phyloP scores from a whole-genome alignment of 2,329 filamentous ascomycete species.

The Xylaria polymorpha region DNA sequence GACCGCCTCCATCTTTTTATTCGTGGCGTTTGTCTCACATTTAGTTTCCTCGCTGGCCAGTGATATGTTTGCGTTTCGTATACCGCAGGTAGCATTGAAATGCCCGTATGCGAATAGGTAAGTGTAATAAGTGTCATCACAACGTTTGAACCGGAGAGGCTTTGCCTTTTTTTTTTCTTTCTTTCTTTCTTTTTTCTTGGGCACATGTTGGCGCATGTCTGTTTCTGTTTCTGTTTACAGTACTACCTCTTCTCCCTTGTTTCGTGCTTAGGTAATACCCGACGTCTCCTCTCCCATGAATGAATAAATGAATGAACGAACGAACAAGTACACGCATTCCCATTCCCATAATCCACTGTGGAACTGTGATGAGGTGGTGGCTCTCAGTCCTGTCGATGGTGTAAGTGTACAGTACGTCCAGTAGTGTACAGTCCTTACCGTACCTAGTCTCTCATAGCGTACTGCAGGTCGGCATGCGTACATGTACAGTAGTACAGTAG shows the following conservation, averaged over 20 bases:
- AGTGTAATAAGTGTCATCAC: background rate
- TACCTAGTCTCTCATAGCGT: background rate
- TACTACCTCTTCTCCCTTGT: background rate
- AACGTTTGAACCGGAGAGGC: background rate
- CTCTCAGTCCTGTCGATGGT: conserved; percentile 11
- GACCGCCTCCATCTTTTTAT: conserved; percentile 11
- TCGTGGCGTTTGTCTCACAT: conserved; percentile 25
- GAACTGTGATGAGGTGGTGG: conserved; percentile 22
- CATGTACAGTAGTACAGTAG: conserved; percentile 9
- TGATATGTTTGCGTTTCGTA: background rate
- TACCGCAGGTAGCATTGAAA: background rate
- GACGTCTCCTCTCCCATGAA: background rate
- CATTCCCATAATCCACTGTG: conserved; percentile 11
- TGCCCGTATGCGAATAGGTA: background rate
- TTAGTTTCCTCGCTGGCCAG: background rate
- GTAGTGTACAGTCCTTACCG: background rate
- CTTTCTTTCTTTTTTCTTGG: background rate
- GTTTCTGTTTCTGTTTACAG: background rate
- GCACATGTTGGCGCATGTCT: background rate
- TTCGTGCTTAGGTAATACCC: background rate
- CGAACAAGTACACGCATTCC: background rate
- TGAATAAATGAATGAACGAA: background rate
- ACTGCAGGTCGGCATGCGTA: background rate
- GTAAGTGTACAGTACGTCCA: no score
- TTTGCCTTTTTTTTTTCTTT: background rate